phyloP scores from a whole-genome alignment of 371 early-diverging fungal genomes.

The Phascolomyces articulosus region DNA sequence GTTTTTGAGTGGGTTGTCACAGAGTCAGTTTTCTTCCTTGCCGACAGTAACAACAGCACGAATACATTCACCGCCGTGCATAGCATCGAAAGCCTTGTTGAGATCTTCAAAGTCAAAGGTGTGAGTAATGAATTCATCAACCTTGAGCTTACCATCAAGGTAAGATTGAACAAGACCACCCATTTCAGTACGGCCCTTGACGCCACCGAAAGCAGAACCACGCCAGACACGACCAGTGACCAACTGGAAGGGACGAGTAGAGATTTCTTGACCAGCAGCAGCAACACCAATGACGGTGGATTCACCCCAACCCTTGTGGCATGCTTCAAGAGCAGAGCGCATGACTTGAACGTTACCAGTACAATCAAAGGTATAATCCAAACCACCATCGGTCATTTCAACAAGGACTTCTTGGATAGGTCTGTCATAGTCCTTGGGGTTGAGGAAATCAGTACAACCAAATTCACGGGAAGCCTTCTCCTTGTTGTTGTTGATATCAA shows the following conservation, averaged over 20 bases:
- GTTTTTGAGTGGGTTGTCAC: no score
- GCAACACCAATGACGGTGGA: constrained; percentile 93
- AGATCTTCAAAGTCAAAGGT: constrained; percentile 79
- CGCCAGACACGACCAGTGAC: constrained; percentile 96
- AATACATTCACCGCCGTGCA: constrained; percentile 79
- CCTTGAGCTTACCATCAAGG: constrained; percentile 79
- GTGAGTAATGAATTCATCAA: constrained; percentile 93
- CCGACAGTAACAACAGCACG: constrained; percentile 60
- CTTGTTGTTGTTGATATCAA: constrained; percentile 91
- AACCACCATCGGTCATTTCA: constrained; percentile 92
- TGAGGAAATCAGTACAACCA: constrained; percentile 93
- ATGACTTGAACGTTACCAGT: constrained; percentile 90
- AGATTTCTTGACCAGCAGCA: constrained; percentile 89
- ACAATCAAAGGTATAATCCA: constrained; percentile 96
- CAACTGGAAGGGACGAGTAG: constrained; percentile 93
- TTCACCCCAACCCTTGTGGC: constrained; percentile 94
- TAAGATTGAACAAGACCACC: constrained; percentile 89
- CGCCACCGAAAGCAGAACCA: constrained; percentile 96
- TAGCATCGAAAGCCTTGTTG: constrained; percentile 91
- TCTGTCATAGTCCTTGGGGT: constrained; percentile 81
- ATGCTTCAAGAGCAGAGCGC: constrained; percentile 92
- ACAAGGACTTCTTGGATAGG: constrained; percentile 86
- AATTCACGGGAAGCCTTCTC: constrained; percentile 75
- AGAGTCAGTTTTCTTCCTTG: no score
- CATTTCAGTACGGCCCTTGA: constrained; percentile 93